These are phyloP conservation scores for Psidium friedrichsthalianum DNA, from an alignment of 345 rosid genomes.

Conservation along the genomic window DNA sequence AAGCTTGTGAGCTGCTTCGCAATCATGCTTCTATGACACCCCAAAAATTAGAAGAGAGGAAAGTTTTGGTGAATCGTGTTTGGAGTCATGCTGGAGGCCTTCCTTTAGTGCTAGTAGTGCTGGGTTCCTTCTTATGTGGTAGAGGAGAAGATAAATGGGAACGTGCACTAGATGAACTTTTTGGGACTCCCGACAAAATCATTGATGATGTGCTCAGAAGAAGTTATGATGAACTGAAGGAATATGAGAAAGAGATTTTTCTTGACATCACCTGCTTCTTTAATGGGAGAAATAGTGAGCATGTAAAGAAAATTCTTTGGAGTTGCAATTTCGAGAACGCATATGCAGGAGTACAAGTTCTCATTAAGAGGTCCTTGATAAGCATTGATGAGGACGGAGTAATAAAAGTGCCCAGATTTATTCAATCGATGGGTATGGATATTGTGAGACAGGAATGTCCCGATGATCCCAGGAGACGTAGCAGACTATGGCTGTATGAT, in stretches of 20 bases:
- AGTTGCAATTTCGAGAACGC: fast-evolving
- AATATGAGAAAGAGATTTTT: not conserved
- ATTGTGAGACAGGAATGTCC: not conserved
- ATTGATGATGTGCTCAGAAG: not conserved
- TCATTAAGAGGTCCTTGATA: not conserved
- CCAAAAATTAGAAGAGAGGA: not conserved
- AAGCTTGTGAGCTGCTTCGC: fast-evolving
- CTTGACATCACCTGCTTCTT: not conserved
- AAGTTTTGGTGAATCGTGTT: not conserved
- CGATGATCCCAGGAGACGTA: not conserved
- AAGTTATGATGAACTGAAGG: not conserved
- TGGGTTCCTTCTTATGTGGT: too few species aligned
- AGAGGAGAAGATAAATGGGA: not conserved
- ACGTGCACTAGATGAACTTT: not conserved
- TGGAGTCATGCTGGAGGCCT: fast-evolving
- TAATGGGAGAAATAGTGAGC: not conserved
- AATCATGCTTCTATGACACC: not conserved
- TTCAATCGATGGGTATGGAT: not conserved
- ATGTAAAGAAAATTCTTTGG: not conserved
- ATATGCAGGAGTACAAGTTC: not conserved
- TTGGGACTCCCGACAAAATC: not conserved
- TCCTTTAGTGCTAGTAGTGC: not conserved
- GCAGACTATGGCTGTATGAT: not conserved
- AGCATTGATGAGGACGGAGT: too few species aligned
- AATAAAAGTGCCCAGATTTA: not conserved